Evolutionary conservation across 2,329 filamentous ascomycete genomes (phyloP).

Genomic region (Cadophora gregata): DNA sequence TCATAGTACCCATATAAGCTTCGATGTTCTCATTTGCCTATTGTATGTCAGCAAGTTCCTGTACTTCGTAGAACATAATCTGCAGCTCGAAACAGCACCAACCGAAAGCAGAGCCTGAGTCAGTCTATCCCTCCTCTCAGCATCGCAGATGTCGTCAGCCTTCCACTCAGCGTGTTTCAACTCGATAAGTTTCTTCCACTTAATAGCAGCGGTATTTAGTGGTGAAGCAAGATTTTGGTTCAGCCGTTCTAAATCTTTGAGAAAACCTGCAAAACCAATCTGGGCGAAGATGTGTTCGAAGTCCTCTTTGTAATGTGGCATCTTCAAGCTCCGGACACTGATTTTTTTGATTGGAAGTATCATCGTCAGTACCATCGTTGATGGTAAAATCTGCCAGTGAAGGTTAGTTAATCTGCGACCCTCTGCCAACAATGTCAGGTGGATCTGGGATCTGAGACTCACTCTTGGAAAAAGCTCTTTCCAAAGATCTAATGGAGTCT

Average conservation of each 20-base stretch:
- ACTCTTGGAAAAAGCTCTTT: not conserved
- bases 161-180: not conserved
- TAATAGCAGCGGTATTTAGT: not conserved
- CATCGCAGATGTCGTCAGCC: not conserved
- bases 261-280: not conserved
- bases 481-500: not conserved
- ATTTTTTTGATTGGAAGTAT: not conserved
- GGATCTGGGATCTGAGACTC: not conserved
- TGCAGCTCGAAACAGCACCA: not conserved
- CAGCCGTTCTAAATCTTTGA: not conserved
- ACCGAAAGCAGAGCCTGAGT: not conserved
- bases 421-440: not conserved
- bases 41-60: not conserved
- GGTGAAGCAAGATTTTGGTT: not conserved
- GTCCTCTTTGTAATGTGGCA: not conserved
- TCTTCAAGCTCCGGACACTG: not conserved
- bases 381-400: not conserved
- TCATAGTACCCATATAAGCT: not conserved
- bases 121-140: not conserved
- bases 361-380: not conserved
- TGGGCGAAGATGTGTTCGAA: not conserved
- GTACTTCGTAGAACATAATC: not conserved
- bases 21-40: conserved; percentile 2
- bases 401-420: not conserved
- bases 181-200: not conserved